Conservation (phyloP, 2,329 filamentous ascomycete species). For the Cercospora janseana region DNA sequence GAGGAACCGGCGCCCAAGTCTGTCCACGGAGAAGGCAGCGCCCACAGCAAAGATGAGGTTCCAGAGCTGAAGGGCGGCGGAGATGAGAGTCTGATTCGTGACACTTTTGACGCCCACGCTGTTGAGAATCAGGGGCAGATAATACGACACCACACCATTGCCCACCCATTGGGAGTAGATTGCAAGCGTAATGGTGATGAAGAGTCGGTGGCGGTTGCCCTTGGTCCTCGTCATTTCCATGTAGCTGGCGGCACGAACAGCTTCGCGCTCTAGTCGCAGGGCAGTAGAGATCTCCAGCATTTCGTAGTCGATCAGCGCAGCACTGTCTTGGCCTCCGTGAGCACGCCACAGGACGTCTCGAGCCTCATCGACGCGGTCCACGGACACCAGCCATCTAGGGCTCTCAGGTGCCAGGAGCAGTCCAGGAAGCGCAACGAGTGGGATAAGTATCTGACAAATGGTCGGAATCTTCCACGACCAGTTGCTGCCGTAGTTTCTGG, state of each 20-base stretch:
- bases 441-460: conserved; percentile 29
- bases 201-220: conserved; percentile 39
- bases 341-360: conserved; percentile 60
- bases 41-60: conserved; percentile 40
- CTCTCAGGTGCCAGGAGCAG: conserved; percentile 29
- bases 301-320: conserved; percentile 64
- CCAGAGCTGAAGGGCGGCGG: conserved; percentile 42
- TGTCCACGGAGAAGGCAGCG: conserved; percentile 44
- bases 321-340: conserved; percentile 57
- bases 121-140: conserved; percentile 38
- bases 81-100: conserved; percentile 40
- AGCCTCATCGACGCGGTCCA: conserved; percentile 49
- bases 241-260: conserved; percentile 44
- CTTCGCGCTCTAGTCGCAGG: conserved; percentile 46
- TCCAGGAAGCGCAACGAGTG: conserved; percentile 26
- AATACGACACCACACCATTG: conserved; percentile 40
- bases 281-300: conserved; percentile 57
- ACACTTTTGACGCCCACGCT: conserved; percentile 41
- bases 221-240: conserved; percentile 25
- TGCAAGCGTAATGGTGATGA: conserved; percentile 41
- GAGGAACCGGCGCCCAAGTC: conserved; percentile 44
- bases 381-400: conserved; percentile 30
- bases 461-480: conserved; percentile 34
- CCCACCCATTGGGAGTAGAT: conserved; percentile 44
- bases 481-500: conserved; percentile 21